A percentile compares a stretch with the other conserved stretches of the same genome.
phyloP scores from a whole-genome alignment of 345 rosid genomes.

The Iberis pinnata region DNA sequence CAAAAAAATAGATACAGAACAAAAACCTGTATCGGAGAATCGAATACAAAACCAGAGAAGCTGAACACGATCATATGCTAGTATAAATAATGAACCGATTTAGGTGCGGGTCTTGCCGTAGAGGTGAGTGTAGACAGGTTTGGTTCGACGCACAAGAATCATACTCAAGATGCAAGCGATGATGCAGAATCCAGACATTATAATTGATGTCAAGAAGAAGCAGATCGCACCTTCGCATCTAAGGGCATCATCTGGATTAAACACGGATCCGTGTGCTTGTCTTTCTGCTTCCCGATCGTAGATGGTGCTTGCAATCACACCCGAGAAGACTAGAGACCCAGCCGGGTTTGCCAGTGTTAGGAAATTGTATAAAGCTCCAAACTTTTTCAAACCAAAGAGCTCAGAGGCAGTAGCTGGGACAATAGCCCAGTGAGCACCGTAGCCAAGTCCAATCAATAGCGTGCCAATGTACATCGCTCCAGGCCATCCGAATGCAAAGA shows the following conservation, averaged over 20 bases:
- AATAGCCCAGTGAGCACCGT: conserved; percentile 98
- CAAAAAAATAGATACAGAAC: conserved; percentile 18
- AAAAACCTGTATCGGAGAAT: conserved; percentile 17
- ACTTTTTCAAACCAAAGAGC: conserved; percentile 90
- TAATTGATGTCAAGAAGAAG: conserved; percentile 86
- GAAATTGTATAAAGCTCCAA: conserved; percentile 92
- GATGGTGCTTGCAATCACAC: conserved; percentile 78
- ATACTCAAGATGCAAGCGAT: conserved; percentile 62
- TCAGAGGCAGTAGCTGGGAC: conserved; percentile 97
- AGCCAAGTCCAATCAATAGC: conserved; percentile 80
- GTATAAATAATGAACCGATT: conserved; percentile 10
- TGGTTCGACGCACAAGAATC: conserved; percentile 90
- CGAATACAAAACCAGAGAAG: conserved; percentile 23
- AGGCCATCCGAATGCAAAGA: conserved; percentile 92
- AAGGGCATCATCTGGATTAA: conserved; percentile 41
- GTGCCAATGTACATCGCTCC: conserved; percentile 89
- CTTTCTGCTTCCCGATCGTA: conserved; percentile 86
- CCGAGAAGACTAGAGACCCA: conserved; percentile 89
- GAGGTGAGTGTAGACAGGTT: conserved; percentile 64
- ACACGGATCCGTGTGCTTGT: conserved; percentile 45
- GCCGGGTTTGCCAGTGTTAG: conserved; percentile 94
- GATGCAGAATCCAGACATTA: conserved; percentile 87
- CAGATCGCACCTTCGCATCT: conserved; percentile 79
- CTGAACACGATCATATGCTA: conserved; percentile 13
- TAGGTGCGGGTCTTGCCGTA: conserved; percentile 59